Percentiles rank a stretch among this genome's conserved stretches.
Evolutionary conservation across 202 grass and related monocot species (phyloP).

Genomic region (Zoysia matrella): DNA sequence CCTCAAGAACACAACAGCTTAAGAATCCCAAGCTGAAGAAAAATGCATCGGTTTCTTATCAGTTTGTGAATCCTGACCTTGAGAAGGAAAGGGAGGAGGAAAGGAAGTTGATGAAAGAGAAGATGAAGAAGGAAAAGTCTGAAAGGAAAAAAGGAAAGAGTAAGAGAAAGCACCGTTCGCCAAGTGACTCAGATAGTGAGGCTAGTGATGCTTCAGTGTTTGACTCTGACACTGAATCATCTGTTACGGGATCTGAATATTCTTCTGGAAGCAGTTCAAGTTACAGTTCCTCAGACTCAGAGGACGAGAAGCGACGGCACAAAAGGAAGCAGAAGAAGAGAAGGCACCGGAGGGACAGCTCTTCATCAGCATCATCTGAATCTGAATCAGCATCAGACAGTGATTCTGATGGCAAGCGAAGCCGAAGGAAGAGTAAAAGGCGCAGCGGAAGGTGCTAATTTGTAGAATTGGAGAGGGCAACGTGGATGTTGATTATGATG

Average conservation of each 20-base stretch:
- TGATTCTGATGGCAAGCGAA: constrained; percentile 60
- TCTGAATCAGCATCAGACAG: constrained; percentile 51
- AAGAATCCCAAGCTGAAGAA: constrained; percentile 83
- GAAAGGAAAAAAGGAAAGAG: constrained; percentile 53
- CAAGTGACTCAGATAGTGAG: constrained; percentile 59
- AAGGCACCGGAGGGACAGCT: constrained; percentile 48
- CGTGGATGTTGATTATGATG: constrained; percentile 18
- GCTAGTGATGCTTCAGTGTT: constrained; percentile 43
- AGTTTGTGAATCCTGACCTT: constrained; percentile 70
- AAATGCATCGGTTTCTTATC: constrained; percentile 49
- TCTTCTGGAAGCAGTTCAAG: constrained; percentile 75
- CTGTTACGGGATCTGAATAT: constrained; percentile 52
- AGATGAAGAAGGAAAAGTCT: constrained; percentile 37
- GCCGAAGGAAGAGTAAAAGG: constrained; percentile 50
- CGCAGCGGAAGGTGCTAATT: constrained; percentile 37
- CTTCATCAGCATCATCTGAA: constrained; percentile 15
- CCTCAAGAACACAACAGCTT: constrained; percentile 66
- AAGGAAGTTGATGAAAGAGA: constrained; percentile 50
- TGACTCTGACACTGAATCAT: constrained; percentile 53
- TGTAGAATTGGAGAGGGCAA: not conserved
- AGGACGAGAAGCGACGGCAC: constrained; percentile 57
- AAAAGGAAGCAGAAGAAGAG: constrained; percentile 73
- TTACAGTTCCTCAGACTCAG: constrained; percentile 63
- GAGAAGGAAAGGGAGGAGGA: constrained; percentile 53
- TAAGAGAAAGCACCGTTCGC: constrained; percentile 62